Percentiles rank a stretch among this genome's conserved stretches.
These are phyloP conservation scores for Suillus lakei DNA, from an alignment of 768 basidiomycete species.

Conservation along the genomic window DNA sequence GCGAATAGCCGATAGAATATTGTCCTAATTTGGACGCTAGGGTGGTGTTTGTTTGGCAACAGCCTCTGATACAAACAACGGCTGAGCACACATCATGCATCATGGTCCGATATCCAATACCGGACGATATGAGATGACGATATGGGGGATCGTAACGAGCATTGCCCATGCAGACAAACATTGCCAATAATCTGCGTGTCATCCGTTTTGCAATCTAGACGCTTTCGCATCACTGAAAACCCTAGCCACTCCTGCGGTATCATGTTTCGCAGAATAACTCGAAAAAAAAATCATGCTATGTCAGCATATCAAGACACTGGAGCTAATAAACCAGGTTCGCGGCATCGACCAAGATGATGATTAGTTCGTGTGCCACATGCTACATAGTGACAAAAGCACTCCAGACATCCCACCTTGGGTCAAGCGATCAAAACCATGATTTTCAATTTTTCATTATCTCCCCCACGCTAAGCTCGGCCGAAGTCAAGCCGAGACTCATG, in stretches of 20 bases:
- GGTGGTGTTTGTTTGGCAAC: conserved; percentile 44
- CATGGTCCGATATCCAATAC: too few species aligned
- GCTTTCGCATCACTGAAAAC: not conserved
- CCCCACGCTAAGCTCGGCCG: not conserved
- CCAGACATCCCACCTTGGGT: not conserved
- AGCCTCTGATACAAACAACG: conserved; percentile 42
- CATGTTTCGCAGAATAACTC: not conserved
- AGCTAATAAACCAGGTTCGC: not conserved
- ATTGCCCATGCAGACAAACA: not conserved
- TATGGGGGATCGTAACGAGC: not conserved
- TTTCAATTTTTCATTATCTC: not conserved
- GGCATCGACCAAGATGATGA: not conserved
- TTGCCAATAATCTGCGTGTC: not conserved
- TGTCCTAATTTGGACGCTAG: conserved; percentile 18
- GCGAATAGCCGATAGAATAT: conserved; percentile 10
- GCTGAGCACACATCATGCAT: too few species aligned
- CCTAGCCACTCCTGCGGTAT: not conserved
- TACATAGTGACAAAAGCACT: not conserved
- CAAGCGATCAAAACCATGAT: not conserved
- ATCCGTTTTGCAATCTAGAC: not conserved
- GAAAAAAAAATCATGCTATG: not conserved
- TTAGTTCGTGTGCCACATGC: not conserved
- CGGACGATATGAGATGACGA: not conserved
- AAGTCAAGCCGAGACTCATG: not conserved
- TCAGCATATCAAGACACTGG: not conserved